phyloP scores from a whole-genome alignment of 1,139 yeast species.

The Debaryomyces fabryi region DNA sequence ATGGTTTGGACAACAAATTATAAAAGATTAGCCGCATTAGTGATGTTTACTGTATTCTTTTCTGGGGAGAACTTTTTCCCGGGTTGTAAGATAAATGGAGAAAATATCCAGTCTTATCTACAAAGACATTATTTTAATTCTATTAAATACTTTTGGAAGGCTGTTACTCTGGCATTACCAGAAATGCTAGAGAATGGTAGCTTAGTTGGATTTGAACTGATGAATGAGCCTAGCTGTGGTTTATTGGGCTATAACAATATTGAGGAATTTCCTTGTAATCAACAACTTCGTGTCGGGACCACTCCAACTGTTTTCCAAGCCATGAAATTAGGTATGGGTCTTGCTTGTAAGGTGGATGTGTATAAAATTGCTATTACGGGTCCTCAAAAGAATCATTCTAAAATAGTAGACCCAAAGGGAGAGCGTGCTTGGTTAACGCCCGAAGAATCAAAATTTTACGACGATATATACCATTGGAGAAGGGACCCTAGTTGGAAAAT shows the following conservation, averaged over 20 bases:
- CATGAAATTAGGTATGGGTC: conserved; percentile 71
- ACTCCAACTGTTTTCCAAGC: conserved; percentile 69
- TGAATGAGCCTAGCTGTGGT: conserved; percentile 86
- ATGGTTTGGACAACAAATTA: conserved; percentile 97
- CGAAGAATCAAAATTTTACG: conserved; percentile 44
- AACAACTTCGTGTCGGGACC: conserved; percentile 64
- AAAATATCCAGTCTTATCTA: conserved; percentile 76
- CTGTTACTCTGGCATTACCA: conserved; percentile 52
- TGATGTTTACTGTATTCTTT: conserved; percentile 86
- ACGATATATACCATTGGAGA: conserved; percentile 67
- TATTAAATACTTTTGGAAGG: conserved; percentile 53
- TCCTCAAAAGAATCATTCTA: conserved; percentile 63
- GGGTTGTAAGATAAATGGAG: conserved; percentile 65
- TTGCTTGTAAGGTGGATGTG: conserved; percentile 62
- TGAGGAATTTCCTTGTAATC: conserved; percentile 49
- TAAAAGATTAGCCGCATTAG: conserved; percentile 69
- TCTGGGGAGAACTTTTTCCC: conserved; percentile 77
- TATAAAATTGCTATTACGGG: conserved; percentile 73
- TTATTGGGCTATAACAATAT: conserved; percentile 57
- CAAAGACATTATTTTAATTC: conserved; percentile 66
- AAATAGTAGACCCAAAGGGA: conserved; percentile 67
- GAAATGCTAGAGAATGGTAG: conserved; percentile 55
- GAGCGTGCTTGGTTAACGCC: conserved; percentile 65
- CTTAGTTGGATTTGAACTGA: conserved; percentile 77
- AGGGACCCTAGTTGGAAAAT: conserved; percentile 66